A percentile compares a stretch with the other conserved stretches of the same genome.
Evolutionary conservation across 805 yeast species (phyloP).

Genomic region (Metschnikowia arizonensis): DNA sequence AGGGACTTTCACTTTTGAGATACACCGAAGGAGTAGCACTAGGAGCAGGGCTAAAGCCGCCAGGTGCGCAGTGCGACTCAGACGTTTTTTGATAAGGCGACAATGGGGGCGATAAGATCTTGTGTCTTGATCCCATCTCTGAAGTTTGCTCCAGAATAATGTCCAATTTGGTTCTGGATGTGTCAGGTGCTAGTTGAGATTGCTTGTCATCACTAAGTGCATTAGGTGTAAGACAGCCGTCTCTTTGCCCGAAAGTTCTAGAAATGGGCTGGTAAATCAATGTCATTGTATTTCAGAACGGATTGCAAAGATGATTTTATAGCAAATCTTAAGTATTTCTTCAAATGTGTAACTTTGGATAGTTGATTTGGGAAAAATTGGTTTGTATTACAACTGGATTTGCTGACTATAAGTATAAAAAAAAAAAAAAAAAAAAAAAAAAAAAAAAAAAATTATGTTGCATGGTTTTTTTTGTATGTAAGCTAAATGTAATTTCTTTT

Average conservation of each 20-base stretch:
- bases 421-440: slow-evolving; percentile 10
- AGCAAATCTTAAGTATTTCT: background rate
- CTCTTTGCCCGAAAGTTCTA: slow-evolving; percentile 26
- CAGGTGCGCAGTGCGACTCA: slow-evolving; percentile 13
- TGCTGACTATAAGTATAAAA: slow-evolving; percentile 8
- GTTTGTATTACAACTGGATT: slow-evolving; percentile 1
- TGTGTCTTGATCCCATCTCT: slow-evolving; percentile 14
- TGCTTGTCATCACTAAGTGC: slow-evolving; percentile 14
- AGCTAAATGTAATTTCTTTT: slow-evolving; percentile 15
- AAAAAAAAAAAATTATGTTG: slow-evolving; percentile 11
- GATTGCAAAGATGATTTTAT: background rate
- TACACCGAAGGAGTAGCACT: slow-evolving; percentile 11
- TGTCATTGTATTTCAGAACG: slow-evolving; percentile 20
- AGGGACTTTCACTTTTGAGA: slow-evolving; percentile 27
- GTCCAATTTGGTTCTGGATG: background rate
- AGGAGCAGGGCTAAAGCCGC: slow-evolving; percentile 2
- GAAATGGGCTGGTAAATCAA: slow-evolving; percentile 33
- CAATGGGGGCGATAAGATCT: slow-evolving; percentile 27
- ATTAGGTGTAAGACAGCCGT: slow-evolving; percentile 33
- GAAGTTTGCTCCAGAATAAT: background rate
- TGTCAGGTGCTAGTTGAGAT: background rate
- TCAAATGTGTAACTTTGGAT: background rate
- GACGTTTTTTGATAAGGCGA: slow-evolving; percentile 20
- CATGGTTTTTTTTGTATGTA: slow-evolving; percentile 11
- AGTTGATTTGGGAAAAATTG: background rate